A percentile compares a stretch with the other conserved stretches of the same genome.
Evolutionary conservation across 1,284 basidiomycete species (phyloP).

Genomic region (Apiotrichum sp.): DNA sequence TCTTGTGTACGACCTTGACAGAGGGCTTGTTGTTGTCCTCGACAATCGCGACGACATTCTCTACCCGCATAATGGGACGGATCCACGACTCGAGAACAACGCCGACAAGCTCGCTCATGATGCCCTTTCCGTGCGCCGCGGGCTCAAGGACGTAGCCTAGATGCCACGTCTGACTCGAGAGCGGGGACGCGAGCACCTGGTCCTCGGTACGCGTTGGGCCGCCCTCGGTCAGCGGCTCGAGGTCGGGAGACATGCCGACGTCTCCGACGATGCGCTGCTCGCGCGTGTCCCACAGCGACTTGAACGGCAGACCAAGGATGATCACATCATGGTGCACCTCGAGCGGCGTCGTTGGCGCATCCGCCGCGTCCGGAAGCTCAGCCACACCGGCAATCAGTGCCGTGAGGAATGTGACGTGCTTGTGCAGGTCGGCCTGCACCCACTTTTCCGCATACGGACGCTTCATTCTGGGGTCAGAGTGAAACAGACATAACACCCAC

Average conservation of each 20-base stretch:
- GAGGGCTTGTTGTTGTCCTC: constrained; percentile 15
- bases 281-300: constrained; percentile 5
- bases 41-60: constrained; percentile 8
- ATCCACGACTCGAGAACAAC: constrained; percentile 10
- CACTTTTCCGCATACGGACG: constrained; percentile 9
- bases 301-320: constrained; percentile 16
- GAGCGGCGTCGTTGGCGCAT: not conserved
- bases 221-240: not conserved
- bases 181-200: constrained; percentile 3
- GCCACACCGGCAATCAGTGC: not conserved
- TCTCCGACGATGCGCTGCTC: constrained; percentile 16
- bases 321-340: constrained; percentile 2
- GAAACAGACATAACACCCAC: constrained; percentile 10
- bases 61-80: constrained; percentile 7
- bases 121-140: constrained; percentile 10
- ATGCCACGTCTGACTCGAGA: constrained; percentile 8
- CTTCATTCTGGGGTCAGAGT: constrained; percentile 9
- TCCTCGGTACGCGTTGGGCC: constrained; percentile 1
- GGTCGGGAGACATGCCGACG: constrained; percentile 8
- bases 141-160: constrained; percentile 20
- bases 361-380: not conserved
- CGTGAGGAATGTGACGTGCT: not conserved
- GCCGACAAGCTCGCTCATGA: constrained; percentile 12
- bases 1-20: constrained; percentile 6
- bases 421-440: constrained; percentile 3